Percentiles rank a stretch among this genome's conserved stretches.
These are phyloP conservation scores for Rubia peregrina DNA, from an alignment of 305 asterid genomes.

Conservation along the genomic window DNA sequence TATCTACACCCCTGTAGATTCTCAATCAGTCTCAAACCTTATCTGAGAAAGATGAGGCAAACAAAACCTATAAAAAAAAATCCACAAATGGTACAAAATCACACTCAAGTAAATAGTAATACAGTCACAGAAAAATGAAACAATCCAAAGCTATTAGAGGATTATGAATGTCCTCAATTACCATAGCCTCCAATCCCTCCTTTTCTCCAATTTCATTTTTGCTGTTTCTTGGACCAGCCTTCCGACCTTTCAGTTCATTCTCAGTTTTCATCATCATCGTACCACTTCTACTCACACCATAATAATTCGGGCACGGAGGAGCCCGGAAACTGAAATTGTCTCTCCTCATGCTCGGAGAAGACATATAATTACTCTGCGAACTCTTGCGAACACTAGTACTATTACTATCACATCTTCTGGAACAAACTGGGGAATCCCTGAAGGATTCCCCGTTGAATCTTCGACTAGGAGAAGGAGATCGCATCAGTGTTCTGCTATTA, in stretches of 20 bases:
- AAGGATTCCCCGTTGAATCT: conserved; percentile 30
- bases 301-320: conserved; percentile 22
- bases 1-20: not conserved
- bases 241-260: conserved; percentile 6
- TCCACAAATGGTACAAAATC: not conserved
- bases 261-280: conserved; percentile 21
- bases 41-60: not conserved
- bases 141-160: conserved; percentile 79
- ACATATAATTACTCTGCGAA: conserved; percentile 10
- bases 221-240: conserved; percentile 29
- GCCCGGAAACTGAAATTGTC: conserved; percentile 28
- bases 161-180: conserved; percentile 54
- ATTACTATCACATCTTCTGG: conserved; percentile 12
- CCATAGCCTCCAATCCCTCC: conserved; percentile 30
- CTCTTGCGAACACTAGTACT: conserved; percentile 12
- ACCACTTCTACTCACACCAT: not conserved
- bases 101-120: not conserved
- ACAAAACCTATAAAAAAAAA: not conserved
- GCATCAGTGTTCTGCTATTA: conserved; percentile 21
- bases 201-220: conserved; percentile 25
- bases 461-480: conserved; percentile 23
- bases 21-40: not conserved
- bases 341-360: conserved; percentile 25
- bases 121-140: conserved; percentile 51
- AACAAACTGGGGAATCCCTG: conserved; percentile 17